Base-by-base conservation (phyloP, 192 early-diverging fungal genomes). In the Paraglomus occultum region DNA sequence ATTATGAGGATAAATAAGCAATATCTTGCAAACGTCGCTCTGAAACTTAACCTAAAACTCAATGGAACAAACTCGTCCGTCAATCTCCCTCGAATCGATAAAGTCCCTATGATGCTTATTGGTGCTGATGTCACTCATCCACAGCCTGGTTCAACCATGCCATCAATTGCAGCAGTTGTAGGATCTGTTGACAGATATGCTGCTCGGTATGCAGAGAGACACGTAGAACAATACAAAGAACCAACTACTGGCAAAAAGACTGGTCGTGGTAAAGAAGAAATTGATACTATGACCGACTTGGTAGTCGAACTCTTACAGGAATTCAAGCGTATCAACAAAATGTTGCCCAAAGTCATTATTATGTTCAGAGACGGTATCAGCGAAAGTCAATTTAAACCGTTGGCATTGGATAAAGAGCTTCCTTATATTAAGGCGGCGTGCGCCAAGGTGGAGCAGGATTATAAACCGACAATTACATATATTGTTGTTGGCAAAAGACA, bases 91-190 rank as follows among this genome's bases (percentile, higher is more conserved):
- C 81, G 90, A 62, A 75, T 89, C 23, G 77, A 72, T 63, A 76
- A 85, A 68, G 70, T 78, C 9, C 88, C 89, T 17, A 91, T 91
- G 12, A 79, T 94, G 63, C 73, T 94, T 18, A 63, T 94, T 48
- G 92, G 92, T n/a, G 90, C 89, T n/a, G 91, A 94, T 74, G 88
- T 94, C 42, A 91, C 89, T 5, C 91, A 93, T 71, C 83, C 88
- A 9, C 74, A 76, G n/a, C 82, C 88, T 9, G 88, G 87, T 40
- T 31, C 22, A 3, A 50, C 46, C 42, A 42, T 54, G 2, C 58
- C 48, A 44, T 94, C 93, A 15, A 89, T 95, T 72, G 90, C 90
- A 10, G 82, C 93, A 0, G 74, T 92, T 15, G 90, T 91, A 8
- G 92, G 84, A 6, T 86, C 86, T n/a, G 83, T 87, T 60, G 88